Conservation (phyloP, 768 basidiomycete species). For the Mrakia gelida region DNA sequence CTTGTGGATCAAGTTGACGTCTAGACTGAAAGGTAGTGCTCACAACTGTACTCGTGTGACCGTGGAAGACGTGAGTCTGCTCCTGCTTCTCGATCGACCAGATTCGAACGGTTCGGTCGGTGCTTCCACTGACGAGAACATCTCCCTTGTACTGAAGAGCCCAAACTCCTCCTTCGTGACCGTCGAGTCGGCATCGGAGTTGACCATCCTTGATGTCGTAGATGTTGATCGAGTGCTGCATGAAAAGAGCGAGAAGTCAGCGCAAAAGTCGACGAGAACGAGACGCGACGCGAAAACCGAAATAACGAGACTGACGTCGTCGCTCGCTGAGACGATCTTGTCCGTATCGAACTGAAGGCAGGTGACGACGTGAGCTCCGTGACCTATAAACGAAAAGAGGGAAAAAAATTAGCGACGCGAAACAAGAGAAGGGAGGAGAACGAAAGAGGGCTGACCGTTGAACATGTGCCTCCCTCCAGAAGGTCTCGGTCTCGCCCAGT, state of each 20-base stretch:
- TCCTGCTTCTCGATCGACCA: slow-evolving; percentile 77
- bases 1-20: too few species aligned
- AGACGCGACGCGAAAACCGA: not conserved
- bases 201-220: slow-evolving; percentile 82
- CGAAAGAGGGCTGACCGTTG: slow-evolving; percentile 14
- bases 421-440: not conserved
- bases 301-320: slow-evolving; percentile 52
- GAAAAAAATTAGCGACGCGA: not conserved
- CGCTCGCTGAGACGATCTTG: slow-evolving; percentile 93
- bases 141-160: slow-evolving; percentile 67
- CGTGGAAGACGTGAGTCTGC: slow-evolving; percentile 90
- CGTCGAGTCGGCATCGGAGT: slow-evolving; percentile 67
- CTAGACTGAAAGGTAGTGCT: not conserved
- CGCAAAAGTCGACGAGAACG: not conserved
- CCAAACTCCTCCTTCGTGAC: slow-evolving; percentile 96
- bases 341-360: slow-evolving; percentile 91
- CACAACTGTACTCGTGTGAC: slow-evolving; percentile 86
- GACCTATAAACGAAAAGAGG: slow-evolving; percentile 49
- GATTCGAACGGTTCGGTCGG: slow-evolving; percentile 86
- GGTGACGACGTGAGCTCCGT: slow-evolving; percentile 78
- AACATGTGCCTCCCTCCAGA: slow-evolving; percentile 28
- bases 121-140: slow-evolving; percentile 85
- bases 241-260: not conserved
- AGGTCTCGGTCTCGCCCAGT: slow-evolving; percentile 29
- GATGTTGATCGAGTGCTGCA: slow-evolving; percentile 78